Conservation (phyloP, 805 yeast species). For the Barnettozyma wickerhamii region DNA sequence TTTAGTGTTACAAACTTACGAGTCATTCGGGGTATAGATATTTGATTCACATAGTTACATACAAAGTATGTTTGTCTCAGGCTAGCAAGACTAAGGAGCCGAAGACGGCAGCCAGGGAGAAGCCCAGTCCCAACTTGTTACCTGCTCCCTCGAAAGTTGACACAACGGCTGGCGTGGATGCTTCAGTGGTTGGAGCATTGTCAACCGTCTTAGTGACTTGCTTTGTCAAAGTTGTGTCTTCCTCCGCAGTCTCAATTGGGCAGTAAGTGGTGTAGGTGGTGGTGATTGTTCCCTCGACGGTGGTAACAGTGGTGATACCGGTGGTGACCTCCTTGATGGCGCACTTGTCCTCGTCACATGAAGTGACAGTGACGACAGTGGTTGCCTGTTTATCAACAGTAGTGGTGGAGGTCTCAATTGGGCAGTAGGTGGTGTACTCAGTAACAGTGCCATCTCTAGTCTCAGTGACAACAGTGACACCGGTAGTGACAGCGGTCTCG, state of each 20-base stretch:
- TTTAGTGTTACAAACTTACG: no score
- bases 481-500: not conserved
- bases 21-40: no score
- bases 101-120: slow-evolving; percentile 3
- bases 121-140: slow-evolving; percentile 4
- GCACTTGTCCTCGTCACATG: slow-evolving; percentile 27
- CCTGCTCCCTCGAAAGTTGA: slow-evolving; percentile 11
- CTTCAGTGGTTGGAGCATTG: no score
- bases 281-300: slow-evolving; percentile 4
- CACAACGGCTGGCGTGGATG: slow-evolving; percentile 6
- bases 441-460: slow-evolving; percentile 1
- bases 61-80: no score
- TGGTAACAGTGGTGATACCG: slow-evolving; percentile 1
- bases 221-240: not conserved
- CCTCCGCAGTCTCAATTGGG: not conserved
- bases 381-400: slow-evolving; percentile 1
- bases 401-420: not conserved
- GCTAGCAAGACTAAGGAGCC: slow-evolving; percentile 3
- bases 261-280: slow-evolving; percentile 24
- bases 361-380: slow-evolving; percentile 17
- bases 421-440: slow-evolving; percentile 6
- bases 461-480: slow-evolving; percentile 2
- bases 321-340: slow-evolving; percentile 16
- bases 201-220: no score
- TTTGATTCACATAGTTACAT: no score